Base-by-base conservation (phyloP, 2,329 filamentous ascomycete genomes). In the Colletotrichum liaoningense region DNA sequence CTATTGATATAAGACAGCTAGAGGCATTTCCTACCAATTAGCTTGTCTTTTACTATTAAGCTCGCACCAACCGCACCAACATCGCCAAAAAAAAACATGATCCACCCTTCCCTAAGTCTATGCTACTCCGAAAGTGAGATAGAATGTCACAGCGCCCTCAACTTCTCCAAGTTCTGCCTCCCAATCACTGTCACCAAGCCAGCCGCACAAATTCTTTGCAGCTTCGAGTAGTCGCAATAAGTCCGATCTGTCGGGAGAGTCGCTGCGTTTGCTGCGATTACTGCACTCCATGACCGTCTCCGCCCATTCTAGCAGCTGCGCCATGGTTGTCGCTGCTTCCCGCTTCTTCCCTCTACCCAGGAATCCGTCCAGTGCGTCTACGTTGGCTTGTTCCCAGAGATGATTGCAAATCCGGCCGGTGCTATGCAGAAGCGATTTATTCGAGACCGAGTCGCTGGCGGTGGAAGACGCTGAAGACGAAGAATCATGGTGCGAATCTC, bases 331-430 rank as follows among this genome's bases (percentile, higher is more conserved):
- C 56, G 78, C 76, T 12, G 79, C 78, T 55, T 74, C 38, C 16
- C 77, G 77, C 75, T 82, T 3, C 38, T 42, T 19, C 38, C 38
- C 80, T 16, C 79, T 74, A 38, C 77, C 76, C 35, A 79, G 76
- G 8, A 81, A 79, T 42, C 7, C 14, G 2, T 79, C 63, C 12
- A 78, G 73, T 9, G 81, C 76, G 52, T 80, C 78, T n/a, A 78
- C 77, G 57, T 77, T 77, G 28, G 80, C 78, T 19, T 78, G 78
- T 12, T 72, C 73, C 81, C 80, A 83, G 4, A 81, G 62, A 70
- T 79, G 75, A 49, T 74, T 76, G 75, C 80, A 81, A 46, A 83
- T 81, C 46, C 60, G 71, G 46, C 77, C 79, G 22, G 78, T 68
- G 72, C 82, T 82, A 42, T 77, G 74, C 19, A 81, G 76, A 1